Percentiles rank a stretch among this genome's conserved stretches.
These are phyloP conservation scores for Schrenkiella parvula DNA, from an alignment of 345 rosid species.

Conservation along the genomic window DNA sequence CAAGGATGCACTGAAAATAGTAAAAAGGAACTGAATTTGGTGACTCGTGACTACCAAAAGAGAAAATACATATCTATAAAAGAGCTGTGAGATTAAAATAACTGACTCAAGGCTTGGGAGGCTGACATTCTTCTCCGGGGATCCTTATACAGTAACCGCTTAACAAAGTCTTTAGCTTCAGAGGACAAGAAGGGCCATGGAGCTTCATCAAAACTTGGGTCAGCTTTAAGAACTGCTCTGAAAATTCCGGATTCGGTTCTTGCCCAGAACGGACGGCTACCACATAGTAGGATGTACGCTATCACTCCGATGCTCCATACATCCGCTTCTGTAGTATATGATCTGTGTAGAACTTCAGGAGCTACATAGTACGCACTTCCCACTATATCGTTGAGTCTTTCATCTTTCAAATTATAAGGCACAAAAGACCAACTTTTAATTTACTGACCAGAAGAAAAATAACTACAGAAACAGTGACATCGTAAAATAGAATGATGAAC, in stretches of 20 bases:
- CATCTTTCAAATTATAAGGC: slow-evolving; percentile 44
- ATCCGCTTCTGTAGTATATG: slow-evolving; percentile 89
- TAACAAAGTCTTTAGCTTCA: slow-evolving; percentile 87
- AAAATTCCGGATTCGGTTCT: slow-evolving; percentile 87
- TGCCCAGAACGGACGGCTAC: slow-evolving; percentile 98
- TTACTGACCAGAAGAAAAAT: not conserved
- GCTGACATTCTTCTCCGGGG: slow-evolving; percentile 88
- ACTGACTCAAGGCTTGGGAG: slow-evolving; percentile 87
- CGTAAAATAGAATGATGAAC: slow-evolving; percentile 31
- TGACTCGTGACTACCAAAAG: slow-evolving; percentile 20
- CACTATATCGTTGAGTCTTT: slow-evolving; percentile 88
- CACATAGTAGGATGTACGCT: slow-evolving; percentile 81
- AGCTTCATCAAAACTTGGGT: slow-evolving; percentile 68
- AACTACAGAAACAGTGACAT: not conserved
- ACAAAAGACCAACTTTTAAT: slow-evolving; percentile 11
- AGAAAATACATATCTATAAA: slow-evolving; percentile 5
- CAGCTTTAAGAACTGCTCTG: slow-evolving; percentile 83
- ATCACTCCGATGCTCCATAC: slow-evolving; percentile 96
- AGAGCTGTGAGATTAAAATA: slow-evolving; percentile 21
- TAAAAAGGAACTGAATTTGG: not conserved
- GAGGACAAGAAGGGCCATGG: slow-evolving; percentile 87
- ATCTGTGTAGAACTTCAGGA: slow-evolving; percentile 92
- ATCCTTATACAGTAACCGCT: slow-evolving; percentile 69
- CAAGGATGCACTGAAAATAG: slow-evolving; percentile 82
- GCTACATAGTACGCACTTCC: slow-evolving; percentile 96